These are phyloP conservation scores for Penicillium rolfsii DNA, from an alignment of 2,329 filamentous ascomycete species.

Conservation along the genomic window DNA sequence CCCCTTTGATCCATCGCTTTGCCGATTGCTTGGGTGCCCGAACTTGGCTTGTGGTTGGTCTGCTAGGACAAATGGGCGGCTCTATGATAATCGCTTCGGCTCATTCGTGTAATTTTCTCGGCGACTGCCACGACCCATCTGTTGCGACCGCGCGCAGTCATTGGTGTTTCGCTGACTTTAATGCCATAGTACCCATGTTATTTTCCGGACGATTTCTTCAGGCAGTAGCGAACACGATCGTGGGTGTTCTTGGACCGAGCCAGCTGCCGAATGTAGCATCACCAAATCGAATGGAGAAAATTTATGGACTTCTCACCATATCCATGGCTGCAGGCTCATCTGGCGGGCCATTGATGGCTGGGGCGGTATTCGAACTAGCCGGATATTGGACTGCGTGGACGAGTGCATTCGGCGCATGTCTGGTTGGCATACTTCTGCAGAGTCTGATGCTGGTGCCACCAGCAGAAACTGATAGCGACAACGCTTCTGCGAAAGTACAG, in stretches of 20 bases:
- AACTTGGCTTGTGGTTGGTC: background rate
- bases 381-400: conserved; percentile 39
- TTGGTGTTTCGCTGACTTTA: background rate
- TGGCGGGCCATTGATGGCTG: conserved; percentile 34
- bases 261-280: background rate
- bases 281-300: background rate
- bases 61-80: background rate
- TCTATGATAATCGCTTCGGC: background rate
- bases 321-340: conserved; percentile 33
- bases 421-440: conserved; percentile 35
- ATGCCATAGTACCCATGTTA: background rate
- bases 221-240: background rate
- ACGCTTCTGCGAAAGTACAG: background rate
- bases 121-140: background rate
- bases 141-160: background rate
- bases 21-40: background rate
- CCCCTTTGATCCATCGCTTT: background rate
- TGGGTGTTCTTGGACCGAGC: background rate
- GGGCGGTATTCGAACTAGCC: conserved; percentile 31
- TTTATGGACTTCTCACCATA: conserved; percentile 27
- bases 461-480: background rate
- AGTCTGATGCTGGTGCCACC: conserved; percentile 30
- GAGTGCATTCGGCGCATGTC: conserved; percentile 31
- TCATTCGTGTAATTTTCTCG: background rate
- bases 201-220: background rate